Conservation (phyloP, 1,284 basidiomycete species). For the Ustilago tritici region DNA sequence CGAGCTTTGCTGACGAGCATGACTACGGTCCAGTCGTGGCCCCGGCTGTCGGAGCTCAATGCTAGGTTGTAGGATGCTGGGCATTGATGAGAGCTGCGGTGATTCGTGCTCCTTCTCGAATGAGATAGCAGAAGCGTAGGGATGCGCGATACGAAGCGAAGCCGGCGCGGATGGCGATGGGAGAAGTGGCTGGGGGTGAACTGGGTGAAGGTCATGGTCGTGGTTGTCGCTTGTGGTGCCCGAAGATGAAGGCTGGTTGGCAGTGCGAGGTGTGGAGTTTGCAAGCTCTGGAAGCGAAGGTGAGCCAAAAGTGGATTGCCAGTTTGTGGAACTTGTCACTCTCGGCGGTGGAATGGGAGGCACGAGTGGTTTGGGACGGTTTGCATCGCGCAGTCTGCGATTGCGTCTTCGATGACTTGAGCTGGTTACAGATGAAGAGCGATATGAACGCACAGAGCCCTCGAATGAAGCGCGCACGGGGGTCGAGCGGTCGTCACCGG, state of each 20-base stretch:
- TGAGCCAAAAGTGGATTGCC: slow-evolving; percentile 42
- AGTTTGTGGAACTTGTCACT: slow-evolving; percentile 40
- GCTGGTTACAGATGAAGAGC: slow-evolving; percentile 24
- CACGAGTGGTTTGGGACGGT: slow-evolving; percentile 28
- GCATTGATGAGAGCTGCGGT: background rate
- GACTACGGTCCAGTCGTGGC: background rate
- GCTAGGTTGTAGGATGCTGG: background rate
- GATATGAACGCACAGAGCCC: slow-evolving; percentile 30
- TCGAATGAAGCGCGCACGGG: slow-evolving; percentile 31
- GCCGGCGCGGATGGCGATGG: slow-evolving; percentile 22
- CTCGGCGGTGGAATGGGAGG: slow-evolving; percentile 47
- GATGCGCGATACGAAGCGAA: slow-evolving; percentile 24
- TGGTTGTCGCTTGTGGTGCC: slow-evolving; percentile 22
- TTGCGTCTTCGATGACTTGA: slow-evolving; percentile 23
- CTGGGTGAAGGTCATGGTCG: background rate
- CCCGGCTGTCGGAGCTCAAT: slow-evolving; percentile 2
- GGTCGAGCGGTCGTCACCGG: slow-evolving; percentile 12
- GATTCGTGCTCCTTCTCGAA: slow-evolving; percentile 11
- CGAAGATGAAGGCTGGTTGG: slow-evolving; percentile 13
- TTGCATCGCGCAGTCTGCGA: slow-evolving; percentile 22
- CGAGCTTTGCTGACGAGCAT: slow-evolving; percentile 12
- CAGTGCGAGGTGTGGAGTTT: slow-evolving; percentile 13
- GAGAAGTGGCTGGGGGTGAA: slow-evolving; percentile 1
- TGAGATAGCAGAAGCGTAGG: slow-evolving; percentile 22
- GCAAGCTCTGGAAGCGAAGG: slow-evolving; percentile 32